phyloP scores from a whole-genome alignment of 1,139 yeast genomes.

The Suhomyces chickasaworum region DNA sequence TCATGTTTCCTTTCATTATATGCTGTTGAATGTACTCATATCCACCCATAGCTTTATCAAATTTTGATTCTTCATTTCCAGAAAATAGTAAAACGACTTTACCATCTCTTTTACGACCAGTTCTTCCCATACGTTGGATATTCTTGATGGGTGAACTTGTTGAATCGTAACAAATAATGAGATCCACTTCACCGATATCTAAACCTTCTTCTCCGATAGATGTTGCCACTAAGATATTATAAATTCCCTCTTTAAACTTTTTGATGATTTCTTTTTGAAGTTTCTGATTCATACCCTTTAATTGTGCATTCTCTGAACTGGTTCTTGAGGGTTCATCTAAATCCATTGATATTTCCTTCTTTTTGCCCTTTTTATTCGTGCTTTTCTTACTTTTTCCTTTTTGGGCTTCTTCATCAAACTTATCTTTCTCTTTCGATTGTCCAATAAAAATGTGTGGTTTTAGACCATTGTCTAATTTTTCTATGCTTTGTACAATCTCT shows the following conservation, averaged over 20 bases:
- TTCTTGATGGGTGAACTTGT: constrained; percentile 92
- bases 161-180: constrained; percentile 90
- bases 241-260: constrained; percentile 68
- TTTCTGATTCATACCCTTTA: constrained; percentile 69
- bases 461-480: constrained; percentile 35
- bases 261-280: constrained; percentile 71
- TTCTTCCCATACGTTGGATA: constrained; percentile 96
- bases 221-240: constrained; percentile 87
- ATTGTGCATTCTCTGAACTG: constrained; percentile 57
- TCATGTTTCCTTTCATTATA: constrained; percentile 46
- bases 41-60: constrained; percentile 82
- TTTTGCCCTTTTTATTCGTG: constrained; percentile 25
- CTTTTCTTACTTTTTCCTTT: constrained; percentile 25
- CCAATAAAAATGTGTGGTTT: constrained; percentile 92
- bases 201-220: constrained; percentile 98
- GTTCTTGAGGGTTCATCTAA: constrained; percentile 19
- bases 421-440: constrained; percentile 63
- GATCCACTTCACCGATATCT: constrained; percentile 96
- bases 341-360: constrained; percentile 21
- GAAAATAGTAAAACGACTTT: constrained; percentile 76
- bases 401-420: constrained; percentile 55
- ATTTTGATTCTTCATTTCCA: constrained; percentile 74
- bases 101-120: constrained; percentile 94
- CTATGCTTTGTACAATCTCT: constrained; percentile 75
- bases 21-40: constrained; percentile 76